Evolutionary conservation across 768 basidiomycete genomes (phyloP).

Genomic region (Candolleomyces eurysporus): DNA sequence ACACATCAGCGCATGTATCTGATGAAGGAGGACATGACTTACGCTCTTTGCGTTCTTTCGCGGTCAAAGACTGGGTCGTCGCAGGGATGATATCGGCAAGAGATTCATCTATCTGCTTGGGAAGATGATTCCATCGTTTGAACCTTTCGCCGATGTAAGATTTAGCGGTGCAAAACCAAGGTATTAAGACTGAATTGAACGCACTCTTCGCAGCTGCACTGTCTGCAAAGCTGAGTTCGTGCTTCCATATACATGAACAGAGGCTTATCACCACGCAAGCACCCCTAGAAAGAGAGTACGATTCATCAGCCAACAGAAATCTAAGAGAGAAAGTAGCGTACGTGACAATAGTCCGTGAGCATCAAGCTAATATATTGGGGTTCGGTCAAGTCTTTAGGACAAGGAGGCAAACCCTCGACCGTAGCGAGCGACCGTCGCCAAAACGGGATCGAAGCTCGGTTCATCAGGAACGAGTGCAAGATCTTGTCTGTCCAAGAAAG

Average conservation of each 20-base stretch:
- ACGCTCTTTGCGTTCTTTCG: not conserved
- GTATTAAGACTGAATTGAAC: not conserved
- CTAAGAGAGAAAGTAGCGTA: conserved; percentile 18
- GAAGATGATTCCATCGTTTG: not conserved
- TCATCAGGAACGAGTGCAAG: conserved; percentile 41
- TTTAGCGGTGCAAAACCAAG: not conserved
- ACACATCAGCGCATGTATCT: not conserved
- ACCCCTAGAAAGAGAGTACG: not conserved
- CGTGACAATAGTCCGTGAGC: conserved; percentile 44
- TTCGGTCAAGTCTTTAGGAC: conserved; percentile 43
- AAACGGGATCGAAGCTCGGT: conserved; percentile 17
- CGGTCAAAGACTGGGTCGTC: not conserved
- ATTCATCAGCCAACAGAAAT: not conserved
- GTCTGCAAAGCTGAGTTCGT: not conserved
- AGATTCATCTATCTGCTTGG: not conserved
- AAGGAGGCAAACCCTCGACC: conserved; percentile 38
- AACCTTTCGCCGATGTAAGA: not conserved
- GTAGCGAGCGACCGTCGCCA: conserved; percentile 38
- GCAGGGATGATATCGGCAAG: not conserved
- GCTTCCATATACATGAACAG: not conserved
- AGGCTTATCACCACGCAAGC: not conserved
- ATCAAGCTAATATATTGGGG: conserved; percentile 42
- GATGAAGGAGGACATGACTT: not conserved
- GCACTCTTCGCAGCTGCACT: not conserved
- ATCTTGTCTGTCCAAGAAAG: conserved; percentile 42